Conservation (phyloP, 768 basidiomycete genomes). For the Hypsizygus marmoreus region DNA sequence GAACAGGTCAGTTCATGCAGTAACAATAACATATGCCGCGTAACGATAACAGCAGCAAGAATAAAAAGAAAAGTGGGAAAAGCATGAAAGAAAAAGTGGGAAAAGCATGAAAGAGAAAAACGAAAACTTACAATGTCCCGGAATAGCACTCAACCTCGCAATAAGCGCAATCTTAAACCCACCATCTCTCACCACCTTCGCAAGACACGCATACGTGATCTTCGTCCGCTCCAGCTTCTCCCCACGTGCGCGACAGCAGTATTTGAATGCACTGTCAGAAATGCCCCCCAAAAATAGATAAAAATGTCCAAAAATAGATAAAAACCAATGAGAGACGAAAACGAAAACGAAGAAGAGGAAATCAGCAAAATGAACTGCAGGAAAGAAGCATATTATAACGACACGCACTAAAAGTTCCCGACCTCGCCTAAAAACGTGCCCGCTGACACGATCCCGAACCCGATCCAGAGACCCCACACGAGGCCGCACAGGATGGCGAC, state of each 20-base stretch:
- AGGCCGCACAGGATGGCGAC: conserved; percentile 85
- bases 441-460: conserved; percentile 84
- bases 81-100: not conserved
- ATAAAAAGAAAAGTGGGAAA: not conserved
- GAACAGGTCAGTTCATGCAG: no score
- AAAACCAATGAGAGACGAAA: no score
- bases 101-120: not conserved
- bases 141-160: conserved; percentile 79
- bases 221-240: conserved; percentile 68
- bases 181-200: conserved; percentile 77
- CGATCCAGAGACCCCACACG: conserved; percentile 87
- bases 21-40: no score
- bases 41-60: no score
- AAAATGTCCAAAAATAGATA: not conserved
- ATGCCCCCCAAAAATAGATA: conserved; percentile 5
- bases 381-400: not conserved
- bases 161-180: conserved; percentile 85
- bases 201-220: conserved; percentile 61
- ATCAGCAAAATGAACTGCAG: not conserved
- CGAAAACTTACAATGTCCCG: conserved; percentile 68
- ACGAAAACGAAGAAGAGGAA: not conserved
- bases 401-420: conserved; percentile 79
- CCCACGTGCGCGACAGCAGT: conserved; percentile 72
- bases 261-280: conserved; percentile 74
- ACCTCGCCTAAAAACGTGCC: conserved; percentile 87